A percentile compares a stretch with the other conserved stretches of the same genome.
Evolutionary conservation across 768 basidiomycete genomes (phyloP).

Genomic region (Termitomyces sp.): DNA sequence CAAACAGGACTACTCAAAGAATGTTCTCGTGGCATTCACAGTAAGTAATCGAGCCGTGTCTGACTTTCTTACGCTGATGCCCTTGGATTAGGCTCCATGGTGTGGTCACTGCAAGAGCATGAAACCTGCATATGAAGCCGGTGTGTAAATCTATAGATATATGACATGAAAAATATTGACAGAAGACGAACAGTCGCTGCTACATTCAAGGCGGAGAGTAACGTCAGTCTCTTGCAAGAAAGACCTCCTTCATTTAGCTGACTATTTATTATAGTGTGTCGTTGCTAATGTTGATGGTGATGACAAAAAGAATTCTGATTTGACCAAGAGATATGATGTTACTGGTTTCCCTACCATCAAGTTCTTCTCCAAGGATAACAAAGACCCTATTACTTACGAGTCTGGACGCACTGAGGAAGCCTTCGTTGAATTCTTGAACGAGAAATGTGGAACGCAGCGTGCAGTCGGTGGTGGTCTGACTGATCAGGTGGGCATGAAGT

Average conservation of each 20-base stretch:
- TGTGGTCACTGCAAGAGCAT: slow-evolving; percentile 94
- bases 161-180: neutral
- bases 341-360: slow-evolving; percentile 89
- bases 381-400: slow-evolving; percentile 59
- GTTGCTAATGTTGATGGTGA: slow-evolving; percentile 92
- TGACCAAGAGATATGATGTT: slow-evolving; percentile 71
- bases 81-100: slow-evolving; percentile 55
- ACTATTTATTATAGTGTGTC: slow-evolving; percentile 51
- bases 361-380: slow-evolving; percentile 79
- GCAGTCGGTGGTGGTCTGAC: slow-evolving; percentile 78
- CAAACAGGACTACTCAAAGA: slow-evolving; percentile 58
- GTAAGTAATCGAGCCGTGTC: slow-evolving; percentile 29
- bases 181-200: slow-evolving; percentile 51
- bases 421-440: slow-evolving; percentile 76
- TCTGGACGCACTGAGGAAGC: slow-evolving; percentile 69
- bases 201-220: slow-evolving; percentile 71
- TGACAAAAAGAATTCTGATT: slow-evolving; percentile 67
- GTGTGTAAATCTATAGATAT: slow-evolving; percentile 24
- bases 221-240: slow-evolving; percentile 40
- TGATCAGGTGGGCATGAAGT: slow-evolving; percentile 45
- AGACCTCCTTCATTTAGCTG: neutral
- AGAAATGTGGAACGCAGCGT: slow-evolving; percentile 83
- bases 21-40: slow-evolving; percentile 83
- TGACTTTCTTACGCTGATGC: neutral
- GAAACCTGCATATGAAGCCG: slow-evolving; percentile 84